phyloP scores from a whole-genome alignment of 306 rosid genomes.

The Parietaria judaica region DNA sequence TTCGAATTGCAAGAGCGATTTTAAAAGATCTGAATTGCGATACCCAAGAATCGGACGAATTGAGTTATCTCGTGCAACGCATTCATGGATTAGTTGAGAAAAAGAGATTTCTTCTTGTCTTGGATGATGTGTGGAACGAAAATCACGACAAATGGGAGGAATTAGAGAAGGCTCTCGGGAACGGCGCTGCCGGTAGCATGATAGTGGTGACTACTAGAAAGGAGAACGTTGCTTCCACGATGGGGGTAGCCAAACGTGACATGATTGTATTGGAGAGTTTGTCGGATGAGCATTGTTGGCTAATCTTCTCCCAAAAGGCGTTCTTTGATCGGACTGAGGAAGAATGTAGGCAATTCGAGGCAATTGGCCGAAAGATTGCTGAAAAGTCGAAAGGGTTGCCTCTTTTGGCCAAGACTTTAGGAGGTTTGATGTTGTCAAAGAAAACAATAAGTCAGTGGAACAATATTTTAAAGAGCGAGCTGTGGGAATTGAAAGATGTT shows the following conservation, averaged over 20 bases:
- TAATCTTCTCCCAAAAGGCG: no score
- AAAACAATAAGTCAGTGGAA: no score
- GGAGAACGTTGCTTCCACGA: neutral
- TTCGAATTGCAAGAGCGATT: slow-evolving; percentile 5
- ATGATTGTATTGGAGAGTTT: slow-evolving; percentile 1
- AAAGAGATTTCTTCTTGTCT: no score
- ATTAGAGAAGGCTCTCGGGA: neutral
- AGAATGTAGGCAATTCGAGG: neutral
- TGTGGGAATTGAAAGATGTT: no score
- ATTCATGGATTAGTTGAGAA: neutral
- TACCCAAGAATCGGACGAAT: neutral
- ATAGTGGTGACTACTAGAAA: slow-evolving; percentile 10
- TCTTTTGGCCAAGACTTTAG: no score
- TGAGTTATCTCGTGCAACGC: neutral
- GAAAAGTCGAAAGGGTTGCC: no score
- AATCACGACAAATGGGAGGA: neutral
- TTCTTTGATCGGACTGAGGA: neutral
- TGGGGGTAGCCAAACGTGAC: neutral
- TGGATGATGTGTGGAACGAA: slow-evolving; percentile 7
- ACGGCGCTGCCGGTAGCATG: slow-evolving; percentile 6
- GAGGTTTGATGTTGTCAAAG: no score
- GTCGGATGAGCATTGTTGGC: neutral
- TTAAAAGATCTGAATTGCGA: neutral
- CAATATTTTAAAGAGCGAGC: no score
- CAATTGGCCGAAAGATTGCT: slow-evolving; percentile 7